Conservation (phyloP, 164 flowering plant genomes). For the Chimonanthus salicifolius region DNA sequence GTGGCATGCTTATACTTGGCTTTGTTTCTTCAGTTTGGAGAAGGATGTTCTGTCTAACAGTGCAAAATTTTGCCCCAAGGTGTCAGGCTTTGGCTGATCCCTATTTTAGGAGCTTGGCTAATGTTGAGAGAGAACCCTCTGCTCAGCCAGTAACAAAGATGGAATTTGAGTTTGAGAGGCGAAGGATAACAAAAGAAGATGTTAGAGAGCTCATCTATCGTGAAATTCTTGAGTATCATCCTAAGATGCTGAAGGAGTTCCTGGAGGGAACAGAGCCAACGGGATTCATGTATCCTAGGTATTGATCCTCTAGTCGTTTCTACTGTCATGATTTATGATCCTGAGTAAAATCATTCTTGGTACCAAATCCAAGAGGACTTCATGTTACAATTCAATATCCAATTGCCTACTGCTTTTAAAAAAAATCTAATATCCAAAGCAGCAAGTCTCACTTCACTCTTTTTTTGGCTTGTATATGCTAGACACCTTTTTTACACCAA, state of each 20-base stretch:
- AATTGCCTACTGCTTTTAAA: background rate
- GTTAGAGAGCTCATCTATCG: slow-evolving; percentile 87
- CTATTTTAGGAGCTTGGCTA: slow-evolving; percentile 89
- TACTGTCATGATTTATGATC: background rate
- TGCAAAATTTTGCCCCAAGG: slow-evolving; percentile 17
- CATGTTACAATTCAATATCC: background rate
- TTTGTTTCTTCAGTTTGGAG: background rate
- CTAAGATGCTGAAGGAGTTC: slow-evolving; percentile 83
- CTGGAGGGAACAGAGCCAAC: slow-evolving; percentile 85
- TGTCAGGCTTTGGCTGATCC: slow-evolving; percentile 98
- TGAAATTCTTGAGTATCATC: slow-evolving; percentile 95
- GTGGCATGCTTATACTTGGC: slow-evolving; percentile 7
- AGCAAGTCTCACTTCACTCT: background rate
- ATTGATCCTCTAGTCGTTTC: slow-evolving; percentile 4
- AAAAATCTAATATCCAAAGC: background rate
- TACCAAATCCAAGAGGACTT: background rate
- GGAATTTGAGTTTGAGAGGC: slow-evolving; percentile 98
- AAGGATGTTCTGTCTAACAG: slow-evolving; percentile 19
- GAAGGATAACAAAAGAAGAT: slow-evolving; percentile 92
- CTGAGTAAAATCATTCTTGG: background rate
- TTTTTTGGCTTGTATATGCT: background rate
- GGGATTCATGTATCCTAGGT: slow-evolving; percentile 98
- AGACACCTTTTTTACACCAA: background rate
- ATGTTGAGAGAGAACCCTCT: slow-evolving; percentile 94
- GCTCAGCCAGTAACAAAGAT: slow-evolving; percentile 93